Conservation (phyloP, 2,329 filamentous ascomycete species). For the Davidsoniella eucalypti region DNA sequence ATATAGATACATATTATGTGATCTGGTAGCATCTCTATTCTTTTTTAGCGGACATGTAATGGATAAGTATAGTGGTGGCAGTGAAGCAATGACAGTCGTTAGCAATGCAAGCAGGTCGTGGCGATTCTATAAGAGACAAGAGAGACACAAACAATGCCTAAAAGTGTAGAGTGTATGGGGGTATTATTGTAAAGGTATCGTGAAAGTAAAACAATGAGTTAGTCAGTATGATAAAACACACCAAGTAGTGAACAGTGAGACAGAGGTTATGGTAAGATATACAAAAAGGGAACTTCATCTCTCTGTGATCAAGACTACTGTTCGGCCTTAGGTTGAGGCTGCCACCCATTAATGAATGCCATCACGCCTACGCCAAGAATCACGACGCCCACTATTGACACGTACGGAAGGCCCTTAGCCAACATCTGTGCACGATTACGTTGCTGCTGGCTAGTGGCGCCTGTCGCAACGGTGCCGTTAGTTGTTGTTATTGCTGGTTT, state of each 20-base stretch:
- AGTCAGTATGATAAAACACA: neutral
- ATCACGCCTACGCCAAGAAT: constrained; percentile 68
- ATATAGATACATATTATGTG: no score
- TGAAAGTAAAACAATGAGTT: neutral
- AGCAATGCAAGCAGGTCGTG: no score
- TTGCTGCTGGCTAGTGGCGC: constrained; percentile 6
- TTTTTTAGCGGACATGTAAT: no score
- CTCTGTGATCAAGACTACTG: constrained; percentile 4
- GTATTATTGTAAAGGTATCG: neutral
- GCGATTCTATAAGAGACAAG: neutral
- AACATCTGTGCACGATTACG: constrained; percentile 16
- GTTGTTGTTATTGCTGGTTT: neutral
- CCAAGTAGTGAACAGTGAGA: neutral
- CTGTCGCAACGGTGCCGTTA: neutral
- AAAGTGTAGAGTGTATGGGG: neutral
- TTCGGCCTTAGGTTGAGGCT: constrained; percentile 26
- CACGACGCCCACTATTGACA: constrained; percentile 69
- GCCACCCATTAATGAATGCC: constrained; percentile 77
- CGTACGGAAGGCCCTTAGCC: constrained; percentile 50
- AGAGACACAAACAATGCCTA: neutral
- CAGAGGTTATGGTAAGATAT: neutral
- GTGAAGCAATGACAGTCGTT: neutral
- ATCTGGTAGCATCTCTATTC: no score
- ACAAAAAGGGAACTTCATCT: neutral
- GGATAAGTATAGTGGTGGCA: no score